Base-by-base conservation (phyloP, 192 early-diverging fungal species). In the Coemansia sp. region DNA sequence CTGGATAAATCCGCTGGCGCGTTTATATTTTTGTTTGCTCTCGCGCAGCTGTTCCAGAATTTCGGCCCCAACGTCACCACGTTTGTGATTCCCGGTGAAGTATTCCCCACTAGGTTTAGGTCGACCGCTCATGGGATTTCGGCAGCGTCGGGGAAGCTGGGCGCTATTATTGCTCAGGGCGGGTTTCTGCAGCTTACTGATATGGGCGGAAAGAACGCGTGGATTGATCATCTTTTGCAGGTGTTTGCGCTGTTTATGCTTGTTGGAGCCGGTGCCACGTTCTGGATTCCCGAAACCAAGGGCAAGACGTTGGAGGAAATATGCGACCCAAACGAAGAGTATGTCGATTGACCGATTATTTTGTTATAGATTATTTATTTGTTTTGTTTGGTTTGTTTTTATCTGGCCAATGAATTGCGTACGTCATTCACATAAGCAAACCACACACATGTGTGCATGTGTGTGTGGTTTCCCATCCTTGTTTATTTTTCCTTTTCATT, bases 21-120 rank as follows among this genome's bases (percentile, higher is more conserved):
- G 7, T 92, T 90, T 66, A 86, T 90, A 18, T 82, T 90, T n/a
- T 62, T 92, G 22, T 92, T 87, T 71, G 78, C 86, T 0, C 53
- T 85, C 9, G 87, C 90, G 0, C 88, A 90, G 65, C 75, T 94
- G 68, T 93, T 96, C 84, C 92, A 92, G 85, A 95, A 98, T 84
- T 98, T 94, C 85, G 96, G 96, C 32, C 96, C 96, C 63, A 98
- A 98, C 81, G 70, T 89, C 9, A 98, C 95, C 4, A 92, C 92
- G 0, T 93, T 93, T 71, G 89, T 93, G 41, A 86, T 92, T 48
- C 92, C 92, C 51, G 91, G 90, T 59, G 92, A 93, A 71, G 85
- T 88, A 17, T 93, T 91, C 71, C 92, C 92, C 3, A 93, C 91
- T 6, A 86, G 90, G 12, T 92, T 91, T 71, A 79, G 91, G 38